A percentile compares a stretch with the other conserved stretches of the same genome.
These are phyloP conservation scores for Nepenthes alata DNA, from an alignment of 179 eudicot genomes.

Conservation along the genomic window DNA sequence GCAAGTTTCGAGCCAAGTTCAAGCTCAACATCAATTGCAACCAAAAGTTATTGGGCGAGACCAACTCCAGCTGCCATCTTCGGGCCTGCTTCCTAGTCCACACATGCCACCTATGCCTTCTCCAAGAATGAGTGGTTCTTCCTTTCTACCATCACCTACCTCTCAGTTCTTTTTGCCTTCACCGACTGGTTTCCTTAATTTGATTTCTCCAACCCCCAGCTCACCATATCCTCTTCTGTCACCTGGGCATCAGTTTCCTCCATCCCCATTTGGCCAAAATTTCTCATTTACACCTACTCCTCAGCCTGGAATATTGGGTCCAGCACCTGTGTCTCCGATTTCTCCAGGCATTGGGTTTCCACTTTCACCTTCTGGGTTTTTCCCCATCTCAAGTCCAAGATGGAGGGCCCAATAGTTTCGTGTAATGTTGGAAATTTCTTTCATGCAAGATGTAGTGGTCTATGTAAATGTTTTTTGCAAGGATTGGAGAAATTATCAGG, in stretches of 20 bases:
- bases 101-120: conserved; percentile 26
- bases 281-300: conserved; percentile 58
- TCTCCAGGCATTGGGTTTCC: conserved; percentile 78
- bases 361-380: conserved; percentile 68
- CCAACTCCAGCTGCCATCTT: conserved; percentile 20
- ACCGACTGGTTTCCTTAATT: conserved; percentile 46
- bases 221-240: conserved; percentile 78
- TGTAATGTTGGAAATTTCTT: too few species aligned
- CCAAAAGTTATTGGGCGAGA: conserved; percentile 18
- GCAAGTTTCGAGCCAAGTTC: not conserved
- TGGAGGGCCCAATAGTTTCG: conserved; percentile 54
- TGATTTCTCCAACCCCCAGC: conserved; percentile 56
- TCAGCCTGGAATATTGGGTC: conserved; percentile 65
- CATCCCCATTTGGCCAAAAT: conserved; percentile 57
- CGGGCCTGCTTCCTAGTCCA: conserved; percentile 45
- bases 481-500: too few species aligned
- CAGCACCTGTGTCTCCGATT: conserved; percentile 60
- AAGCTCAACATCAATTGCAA: conserved; percentile 6
- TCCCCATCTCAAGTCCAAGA: conserved; percentile 65
- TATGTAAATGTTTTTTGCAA: too few species aligned
- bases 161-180: conserved; percentile 32
- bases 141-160: conserved; percentile 42
- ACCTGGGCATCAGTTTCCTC: conserved; percentile 72
- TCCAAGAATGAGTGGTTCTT: conserved; percentile 32
- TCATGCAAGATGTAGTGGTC: too few species aligned